Percentiles rank a stretch among this genome's conserved stretches.
Conservation (phyloP, 2,329 filamentous ascomycete species). For the Pseudocercospora cruenta region DNA sequence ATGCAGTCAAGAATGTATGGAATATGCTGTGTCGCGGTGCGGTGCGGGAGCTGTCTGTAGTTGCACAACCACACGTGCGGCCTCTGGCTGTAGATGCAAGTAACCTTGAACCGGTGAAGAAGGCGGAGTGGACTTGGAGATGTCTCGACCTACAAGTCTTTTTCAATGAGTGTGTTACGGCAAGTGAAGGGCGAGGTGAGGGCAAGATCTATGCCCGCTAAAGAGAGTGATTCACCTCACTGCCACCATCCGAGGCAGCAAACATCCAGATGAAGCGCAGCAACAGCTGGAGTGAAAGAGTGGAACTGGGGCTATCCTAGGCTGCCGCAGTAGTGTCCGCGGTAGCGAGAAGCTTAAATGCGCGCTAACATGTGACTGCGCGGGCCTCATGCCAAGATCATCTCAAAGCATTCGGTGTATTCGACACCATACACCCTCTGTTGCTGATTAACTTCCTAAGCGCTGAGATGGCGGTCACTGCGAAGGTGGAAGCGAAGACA, state of each 20-base stretch:
- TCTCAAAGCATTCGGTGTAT: not conserved
- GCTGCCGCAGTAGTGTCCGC: not conserved
- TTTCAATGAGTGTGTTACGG: not conserved
- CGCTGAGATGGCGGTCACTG: not conserved
- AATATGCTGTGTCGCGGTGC: not conserved
- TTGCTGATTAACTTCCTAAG: not conserved
- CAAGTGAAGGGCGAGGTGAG: not conserved
- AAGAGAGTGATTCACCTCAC: not conserved
- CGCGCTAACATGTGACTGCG: not conserved
- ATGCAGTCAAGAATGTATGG: not conserved
- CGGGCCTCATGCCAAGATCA: not conserved
- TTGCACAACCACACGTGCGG: not conserved
- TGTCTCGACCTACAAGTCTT: constrained; percentile 2
- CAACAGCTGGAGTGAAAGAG: not conserved
- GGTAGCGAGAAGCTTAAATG: not conserved
- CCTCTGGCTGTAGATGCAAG: not conserved
- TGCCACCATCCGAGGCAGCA: not conserved
- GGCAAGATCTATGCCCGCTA: too few relatives aligned
- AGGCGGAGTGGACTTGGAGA: not conserved
- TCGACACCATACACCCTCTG: too few relatives aligned
- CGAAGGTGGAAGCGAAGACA: constrained; percentile 45
- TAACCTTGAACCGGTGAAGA: not conserved
- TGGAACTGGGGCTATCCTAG: not conserved
- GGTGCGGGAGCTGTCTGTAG: not conserved
- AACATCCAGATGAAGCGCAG: not conserved